Conservation (phyloP, 2,329 filamentous ascomycete species). For the Xylariaceae sp. region DNA sequence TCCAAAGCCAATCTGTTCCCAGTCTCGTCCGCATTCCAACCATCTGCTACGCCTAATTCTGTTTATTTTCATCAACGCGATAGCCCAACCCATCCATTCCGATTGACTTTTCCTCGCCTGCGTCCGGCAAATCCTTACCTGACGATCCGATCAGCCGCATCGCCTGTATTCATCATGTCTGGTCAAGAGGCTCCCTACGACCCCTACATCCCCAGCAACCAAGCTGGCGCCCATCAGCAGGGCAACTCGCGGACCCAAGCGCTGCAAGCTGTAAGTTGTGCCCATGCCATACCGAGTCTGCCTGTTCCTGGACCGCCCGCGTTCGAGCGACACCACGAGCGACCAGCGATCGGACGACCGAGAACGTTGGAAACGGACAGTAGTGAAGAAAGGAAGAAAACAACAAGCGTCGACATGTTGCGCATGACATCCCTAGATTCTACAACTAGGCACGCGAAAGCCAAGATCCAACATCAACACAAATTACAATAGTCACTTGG, state of each 20-base stretch:
- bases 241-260: constrained; percentile 56
- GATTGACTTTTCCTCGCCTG: neutral
- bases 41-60: constrained; percentile 5
- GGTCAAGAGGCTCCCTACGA: constrained; percentile 68
- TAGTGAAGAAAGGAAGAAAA: neutral
- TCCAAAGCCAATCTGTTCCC: constrained; percentile 6
- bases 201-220: constrained; percentile 77
- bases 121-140: neutral
- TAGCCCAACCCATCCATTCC: neutral
- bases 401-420: neutral
- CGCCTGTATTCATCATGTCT: constrained; percentile 43
- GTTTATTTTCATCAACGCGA: constrained; percentile 10
- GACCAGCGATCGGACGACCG: neutral
- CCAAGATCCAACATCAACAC: neutral
- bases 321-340: constrained; percentile 7
- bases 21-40: constrained; percentile 11
- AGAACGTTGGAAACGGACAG: neutral
- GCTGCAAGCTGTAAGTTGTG: constrained; percentile 75
- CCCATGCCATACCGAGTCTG: constrained; percentile 20
- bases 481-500: neutral
- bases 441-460: constrained; percentile 3
- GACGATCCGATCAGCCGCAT: constrained; percentile 4
- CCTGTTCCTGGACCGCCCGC: constrained; percentile 24
- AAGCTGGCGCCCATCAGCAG: constrained; percentile 42
- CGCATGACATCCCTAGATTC: neutral